These are phyloP conservation scores for Rauvolfia tetraphylla DNA, from an alignment of 257 asterid genomes.

Conservation along the genomic window DNA sequence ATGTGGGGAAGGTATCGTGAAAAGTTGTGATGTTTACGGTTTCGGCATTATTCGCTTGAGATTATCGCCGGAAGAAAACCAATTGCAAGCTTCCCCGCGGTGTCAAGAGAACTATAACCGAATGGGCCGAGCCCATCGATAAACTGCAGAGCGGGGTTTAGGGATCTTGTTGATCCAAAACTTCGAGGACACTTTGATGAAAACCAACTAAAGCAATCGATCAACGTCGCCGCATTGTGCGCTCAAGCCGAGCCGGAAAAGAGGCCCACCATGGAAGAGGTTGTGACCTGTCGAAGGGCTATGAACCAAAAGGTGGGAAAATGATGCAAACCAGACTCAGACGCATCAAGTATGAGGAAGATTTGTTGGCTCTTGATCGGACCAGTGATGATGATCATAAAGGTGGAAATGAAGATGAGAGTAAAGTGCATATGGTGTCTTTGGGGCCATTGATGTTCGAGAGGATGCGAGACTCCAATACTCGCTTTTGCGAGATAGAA, in stretches of 20 bases:
- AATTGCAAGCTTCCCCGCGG: slow-evolving; percentile 71
- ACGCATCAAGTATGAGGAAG: slow-evolving; percentile 65
- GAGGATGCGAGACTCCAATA: slow-evolving; percentile 53
- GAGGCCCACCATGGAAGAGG: slow-evolving; percentile 74
- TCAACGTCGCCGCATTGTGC: slow-evolving; percentile 63
- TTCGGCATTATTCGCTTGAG: slow-evolving; percentile 64
- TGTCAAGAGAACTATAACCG: slow-evolving; percentile 67
- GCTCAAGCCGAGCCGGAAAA: slow-evolving; percentile 68
- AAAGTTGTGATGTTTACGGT: slow-evolving; percentile 76
- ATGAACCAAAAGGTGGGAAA: slow-evolving; percentile 23
- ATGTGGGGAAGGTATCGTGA: slow-evolving; percentile 94
- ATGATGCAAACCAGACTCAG: slow-evolving; percentile 33
- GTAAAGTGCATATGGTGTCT: slow-evolving; percentile 72
- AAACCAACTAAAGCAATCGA: slow-evolving; percentile 36
- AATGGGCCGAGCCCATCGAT: slow-evolving; percentile 80
- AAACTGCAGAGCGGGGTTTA: slow-evolving; percentile 35
- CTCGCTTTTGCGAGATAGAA: slow-evolving; percentile 33
- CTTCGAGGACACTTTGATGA: slow-evolving; percentile 55
- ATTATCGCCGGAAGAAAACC: slow-evolving; percentile 70
- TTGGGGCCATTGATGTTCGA: slow-evolving; percentile 63
- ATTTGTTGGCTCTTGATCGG: slow-evolving; percentile 63
- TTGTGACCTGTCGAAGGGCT: slow-evolving; percentile 48
- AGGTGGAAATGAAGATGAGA: slow-evolving; percentile 41
- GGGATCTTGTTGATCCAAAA: slow-evolving; percentile 68
- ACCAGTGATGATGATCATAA: slow-evolving; percentile 39